Conservation (phyloP, 208 protist species). For the Acanthamoeba triangularis region DNA sequence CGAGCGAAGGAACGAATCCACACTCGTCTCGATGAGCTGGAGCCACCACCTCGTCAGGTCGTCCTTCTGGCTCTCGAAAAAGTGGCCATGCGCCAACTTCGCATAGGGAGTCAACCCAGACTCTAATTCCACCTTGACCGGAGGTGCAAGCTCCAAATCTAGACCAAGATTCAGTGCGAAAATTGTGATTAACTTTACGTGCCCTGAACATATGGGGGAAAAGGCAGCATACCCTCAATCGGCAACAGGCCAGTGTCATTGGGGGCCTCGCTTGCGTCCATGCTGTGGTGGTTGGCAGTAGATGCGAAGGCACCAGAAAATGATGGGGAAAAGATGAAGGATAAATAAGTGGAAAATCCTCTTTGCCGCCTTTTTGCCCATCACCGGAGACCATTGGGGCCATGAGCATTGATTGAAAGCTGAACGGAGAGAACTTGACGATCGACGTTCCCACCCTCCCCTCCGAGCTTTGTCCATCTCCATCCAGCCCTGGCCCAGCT, state of each 20-base stretch:
- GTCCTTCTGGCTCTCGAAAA: conserved; percentile 36
- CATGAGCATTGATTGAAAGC: not conserved
- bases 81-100: not conserved
- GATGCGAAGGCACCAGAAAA: not conserved
- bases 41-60: conserved; percentile 26
- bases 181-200: no score
- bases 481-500: no score
- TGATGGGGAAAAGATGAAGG: not conserved
- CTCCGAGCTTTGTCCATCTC: no score
- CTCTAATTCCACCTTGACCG: not conserved
- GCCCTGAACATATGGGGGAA: no score
- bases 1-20: conserved; percentile 24
- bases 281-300: not conserved
- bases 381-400: not conserved
- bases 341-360: not conserved
- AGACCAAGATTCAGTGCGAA: not conserved
- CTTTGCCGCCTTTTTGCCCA: not conserved
- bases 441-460: not conserved
- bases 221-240: not conserved
- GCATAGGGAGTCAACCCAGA: not conserved
- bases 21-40: not conserved
- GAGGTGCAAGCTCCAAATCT: not conserved
- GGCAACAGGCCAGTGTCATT: not conserved
- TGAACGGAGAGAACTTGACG: not conserved
- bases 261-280: not conserved